Evolutionary conservation across 2,329 filamentous ascomycete species (phyloP), one percentile per base, ranked within the genome.

Genomic region (Claviceps purpurea): DNA sequence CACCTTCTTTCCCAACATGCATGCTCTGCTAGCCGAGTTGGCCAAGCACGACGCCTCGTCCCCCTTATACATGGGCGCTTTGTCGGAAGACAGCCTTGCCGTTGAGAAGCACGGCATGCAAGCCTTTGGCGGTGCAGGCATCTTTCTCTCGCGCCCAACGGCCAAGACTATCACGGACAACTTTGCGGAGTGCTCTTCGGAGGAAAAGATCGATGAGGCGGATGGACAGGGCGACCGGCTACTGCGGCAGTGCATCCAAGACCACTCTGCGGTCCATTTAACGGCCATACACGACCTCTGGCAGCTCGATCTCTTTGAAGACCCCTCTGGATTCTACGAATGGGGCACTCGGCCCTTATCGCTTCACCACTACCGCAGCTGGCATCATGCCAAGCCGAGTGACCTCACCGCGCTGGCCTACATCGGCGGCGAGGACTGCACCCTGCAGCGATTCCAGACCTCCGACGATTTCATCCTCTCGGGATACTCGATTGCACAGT

Each of bases 291-390:
- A 72, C 56, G 75, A 77, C 39, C 69, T 83, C 11, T 81, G 75
- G 66, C 79, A 82, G 62, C 70, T 83, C 16, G 79, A 83, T 59
- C 66, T 82, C 43, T 72, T 74, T 54, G 74, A 73, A 45, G 78
- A 83, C 60, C 75, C 78, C 5, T 78, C 77, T 1, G 79, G 79
- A 5, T 82, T 82, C 64, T 83, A 82, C 62, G 79, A 83, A 65
- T 73, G 74, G 24, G 77, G 77, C 34, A 71, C 77, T 55, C 72
- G 73, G 55, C 78, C 79, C 1, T 68, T 82, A 20, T 79, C 76
- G 11, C 70, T 83, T 20, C 79, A 83, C 63, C 79, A 83, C 68
- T 82, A 79, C 71, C 79, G 80, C 60, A 71, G 73, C 53, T 80
- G 76, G 76, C 75, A 79, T 62, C 59, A 64, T n/a, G 74, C 73